Conservation (phyloP, 805 yeast species). For the Wickerhamiella occidentalis region DNA sequence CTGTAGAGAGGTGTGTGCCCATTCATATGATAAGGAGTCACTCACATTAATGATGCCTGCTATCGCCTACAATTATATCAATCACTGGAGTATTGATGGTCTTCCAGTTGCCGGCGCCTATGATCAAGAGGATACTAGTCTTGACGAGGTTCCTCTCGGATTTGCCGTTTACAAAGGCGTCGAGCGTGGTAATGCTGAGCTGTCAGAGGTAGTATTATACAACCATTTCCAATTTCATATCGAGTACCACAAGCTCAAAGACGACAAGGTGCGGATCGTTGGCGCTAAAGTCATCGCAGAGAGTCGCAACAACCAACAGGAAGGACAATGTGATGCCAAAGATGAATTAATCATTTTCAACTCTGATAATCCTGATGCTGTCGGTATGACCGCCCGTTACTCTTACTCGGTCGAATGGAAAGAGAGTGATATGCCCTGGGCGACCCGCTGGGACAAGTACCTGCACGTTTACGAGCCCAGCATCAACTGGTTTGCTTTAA, state of each 20-base stretch:
- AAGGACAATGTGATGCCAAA: conserved; percentile 23
- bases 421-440: conserved; percentile 74
- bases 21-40: not conserved
- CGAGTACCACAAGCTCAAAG: conserved; percentile 70
- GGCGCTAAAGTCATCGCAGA: conserved; percentile 72
- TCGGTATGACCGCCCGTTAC: conserved; percentile 45
- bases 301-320: conserved; percentile 35
- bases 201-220: too few relatives aligned
- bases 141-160: conserved; percentile 24
- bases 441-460: conserved; percentile 97
- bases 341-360: conserved; percentile 31
- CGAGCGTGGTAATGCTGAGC: too few relatives aligned
- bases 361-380: conserved; percentile 30
- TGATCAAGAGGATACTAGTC: conserved; percentile 49
- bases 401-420: conserved; percentile 74
- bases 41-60: conserved; percentile 45
- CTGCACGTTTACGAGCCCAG: conserved; percentile 83
- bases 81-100: conserved; percentile 92
- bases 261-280: conserved; percentile 68
- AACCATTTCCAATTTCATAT: conserved; percentile 72
- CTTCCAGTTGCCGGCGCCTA: conserved; percentile 68
- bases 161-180: conserved; percentile 14
- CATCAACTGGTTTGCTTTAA: conserved; percentile 89
- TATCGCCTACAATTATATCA: conserved; percentile 69
- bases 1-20: conserved; percentile 57